Conservation (phyloP, 2,329 filamentous ascomycete species). For the Phaeophleospora eucalypticola region DNA sequence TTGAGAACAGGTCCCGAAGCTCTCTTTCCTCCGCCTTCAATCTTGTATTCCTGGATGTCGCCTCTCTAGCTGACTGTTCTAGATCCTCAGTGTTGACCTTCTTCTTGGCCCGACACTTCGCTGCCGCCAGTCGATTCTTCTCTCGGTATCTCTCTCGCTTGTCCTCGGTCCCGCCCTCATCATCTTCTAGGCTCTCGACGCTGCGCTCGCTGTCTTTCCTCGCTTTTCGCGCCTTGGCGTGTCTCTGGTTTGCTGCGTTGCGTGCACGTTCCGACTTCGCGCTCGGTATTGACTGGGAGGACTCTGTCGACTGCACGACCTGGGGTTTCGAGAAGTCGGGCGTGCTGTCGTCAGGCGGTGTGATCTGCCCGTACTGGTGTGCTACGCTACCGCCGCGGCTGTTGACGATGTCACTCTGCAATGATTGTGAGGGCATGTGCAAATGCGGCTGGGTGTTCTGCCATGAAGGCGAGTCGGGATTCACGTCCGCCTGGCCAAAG, state of each 20-base stretch:
- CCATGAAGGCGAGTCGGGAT: conserved; percentile 11
- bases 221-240: conserved; percentile 28
- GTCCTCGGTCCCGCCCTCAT: conserved; percentile 30
- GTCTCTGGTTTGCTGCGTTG: conserved; percentile 29
- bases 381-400: conserved; percentile 17
- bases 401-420: conserved; percentile 17
- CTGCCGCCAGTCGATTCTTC: conserved; percentile 68
- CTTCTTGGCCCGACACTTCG: conserved; percentile 69
- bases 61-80: conserved; percentile 43
- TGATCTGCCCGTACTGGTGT: conserved; percentile 36
- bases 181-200: conserved; percentile 9
- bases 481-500: conserved; percentile 5
- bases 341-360: conserved; percentile 33
- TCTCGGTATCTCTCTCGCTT: conserved; percentile 60
- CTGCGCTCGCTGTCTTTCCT: conserved; percentile 18
- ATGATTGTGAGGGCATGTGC: conserved; percentile 5
- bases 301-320: conserved; percentile 1
- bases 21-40: conserved; percentile 31
- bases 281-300: conserved; percentile 8
- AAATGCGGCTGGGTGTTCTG: background rate
- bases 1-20: conserved; percentile 32
- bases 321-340: conserved; percentile 8
- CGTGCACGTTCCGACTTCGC: conserved; percentile 31
- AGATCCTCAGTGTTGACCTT: conserved; percentile 54
- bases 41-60: conserved; percentile 30